These are phyloP conservation scores for Bassia scoparia DNA, from an alignment of 148 eudicot genomes.

Conservation along the genomic window DNA sequence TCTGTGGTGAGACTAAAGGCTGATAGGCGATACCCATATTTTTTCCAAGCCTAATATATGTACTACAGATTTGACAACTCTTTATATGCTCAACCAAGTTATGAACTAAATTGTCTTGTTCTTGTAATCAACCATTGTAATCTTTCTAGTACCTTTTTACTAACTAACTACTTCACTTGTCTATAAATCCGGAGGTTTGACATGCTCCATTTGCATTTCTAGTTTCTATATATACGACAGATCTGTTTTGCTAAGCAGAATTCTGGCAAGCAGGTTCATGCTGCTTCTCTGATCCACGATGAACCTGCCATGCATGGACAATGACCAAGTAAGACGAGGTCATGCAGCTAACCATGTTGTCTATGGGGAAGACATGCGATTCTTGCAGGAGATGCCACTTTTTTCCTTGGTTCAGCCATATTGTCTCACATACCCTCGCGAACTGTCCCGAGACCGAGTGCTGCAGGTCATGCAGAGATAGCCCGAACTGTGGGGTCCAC, in stretches of 20 bases:
- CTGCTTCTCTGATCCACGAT: slow-evolving; percentile 84
- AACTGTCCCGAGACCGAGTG: slow-evolving; percentile 67
- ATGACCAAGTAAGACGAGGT: slow-evolving; percentile 76
- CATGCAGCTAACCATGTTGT: slow-evolving; percentile 80
- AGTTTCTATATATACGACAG: background rate
- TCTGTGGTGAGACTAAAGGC: background rate
- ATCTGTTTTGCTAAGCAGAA: background rate
- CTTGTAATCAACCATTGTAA: background rate
- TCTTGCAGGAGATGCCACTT: slow-evolving; percentile 84
- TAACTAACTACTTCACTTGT: background rate
- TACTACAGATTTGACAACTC: background rate
- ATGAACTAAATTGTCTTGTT: background rate
- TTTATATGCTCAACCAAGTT: background rate
- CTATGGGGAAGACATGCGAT: slow-evolving; percentile 82
- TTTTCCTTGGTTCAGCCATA: slow-evolving; percentile 87
- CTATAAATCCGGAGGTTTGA: background rate
- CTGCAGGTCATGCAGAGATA: slow-evolving; percentile 70
- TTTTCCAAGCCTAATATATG: background rate
- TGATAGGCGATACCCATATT: background rate
- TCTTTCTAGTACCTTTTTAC: background rate
- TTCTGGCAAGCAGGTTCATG: slow-evolving; percentile 54
- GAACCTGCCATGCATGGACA: slow-evolving; percentile 95
- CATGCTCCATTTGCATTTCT: background rate
- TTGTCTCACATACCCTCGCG: slow-evolving; percentile 62
- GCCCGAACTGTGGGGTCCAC: slow-evolving; percentile 93